Conservation (phyloP, 2,329 filamentous ascomycete genomes). For the Aspergillus felis region DNA sequence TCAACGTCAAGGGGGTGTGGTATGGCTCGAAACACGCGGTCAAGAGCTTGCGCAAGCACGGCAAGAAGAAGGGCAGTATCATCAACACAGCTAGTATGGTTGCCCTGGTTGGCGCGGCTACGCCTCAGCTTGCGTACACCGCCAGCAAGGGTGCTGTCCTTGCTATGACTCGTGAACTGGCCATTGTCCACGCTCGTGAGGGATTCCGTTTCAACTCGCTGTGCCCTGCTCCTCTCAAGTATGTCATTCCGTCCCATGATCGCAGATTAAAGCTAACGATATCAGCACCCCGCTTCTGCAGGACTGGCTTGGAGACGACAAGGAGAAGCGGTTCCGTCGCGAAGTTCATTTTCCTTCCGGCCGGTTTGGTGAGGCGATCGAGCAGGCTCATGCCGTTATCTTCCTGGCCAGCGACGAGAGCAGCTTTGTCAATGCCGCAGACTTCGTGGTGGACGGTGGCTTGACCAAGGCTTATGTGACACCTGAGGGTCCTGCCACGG, state of each 20-base stretch:
- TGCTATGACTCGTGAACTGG: conserved; percentile 83
- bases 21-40: conserved; percentile 91
- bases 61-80: conserved; percentile 74
- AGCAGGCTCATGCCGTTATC: conserved; percentile 84
- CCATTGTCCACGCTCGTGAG: conserved; percentile 87
- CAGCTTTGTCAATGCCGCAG: conserved; percentile 83
- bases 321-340: conserved; percentile 72
- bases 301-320: conserved; percentile 88
- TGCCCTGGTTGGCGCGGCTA: conserved; percentile 79
- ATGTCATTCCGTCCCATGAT: conserved; percentile 13
- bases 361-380: conserved; percentile 84
- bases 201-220: conserved; percentile 86
- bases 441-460: conserved; percentile 93
- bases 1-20: conserved; percentile 98
- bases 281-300: conserved; percentile 75
- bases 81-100: conserved; percentile 93
- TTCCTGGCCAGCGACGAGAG: conserved; percentile 85
- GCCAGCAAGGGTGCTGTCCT: conserved; percentile 90
- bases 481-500: conserved; percentile 55
- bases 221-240: conserved; percentile 86
- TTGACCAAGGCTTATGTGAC: conserved; percentile 88
- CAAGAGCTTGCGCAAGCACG: conserved; percentile 71
- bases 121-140: conserved; percentile 87
- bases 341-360: conserved; percentile 88
- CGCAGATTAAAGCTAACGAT: neutral